Evolutionary conservation across 179 eudicot genomes (phyloP), one percentile per base, ranked within the genome.

Genomic region (Sideroxylon spinosum): DNA sequence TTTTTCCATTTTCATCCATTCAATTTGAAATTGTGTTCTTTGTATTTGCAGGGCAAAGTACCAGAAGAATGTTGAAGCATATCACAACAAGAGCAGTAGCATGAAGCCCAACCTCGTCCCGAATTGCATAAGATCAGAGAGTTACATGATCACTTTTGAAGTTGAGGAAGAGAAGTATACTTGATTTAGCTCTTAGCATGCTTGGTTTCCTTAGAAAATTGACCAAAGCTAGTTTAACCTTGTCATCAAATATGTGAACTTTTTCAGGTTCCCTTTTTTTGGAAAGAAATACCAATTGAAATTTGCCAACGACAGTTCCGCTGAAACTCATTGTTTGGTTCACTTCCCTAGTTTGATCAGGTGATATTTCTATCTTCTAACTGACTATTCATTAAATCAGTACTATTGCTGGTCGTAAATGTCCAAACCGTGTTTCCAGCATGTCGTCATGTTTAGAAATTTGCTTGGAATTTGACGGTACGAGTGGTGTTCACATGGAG

Each of bases 271-370:
- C 79, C 97, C 99, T 2, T 84, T 91, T 64, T 95, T 93, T 76
- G 99, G 99, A 71, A 95, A 95, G 81, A 95, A 90, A 68, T 95
- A 93, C 84, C 99, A 93, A 87, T 85, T 95, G 85, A 95, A 92
- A 86, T 93, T 93, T 87, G 88, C 96, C 14, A 85, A 87, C 81
- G 99, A 95, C 73, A 79, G 64, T 78, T 84, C 92, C 76, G 92
- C 92, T 55, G 99, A 95, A 88, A 92, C 98, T 71, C 98, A 95
- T 84, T 93, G 93, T 81, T 87, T 95, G 84, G 99, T 95, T 81
- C 99, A 95, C 85, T 95, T 95, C 81, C 98, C 99, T 59, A 95
- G 97, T 86, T 87, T 95, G 81, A 87, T 95, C 87, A 93, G 99
- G 99, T 94, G 80, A 69, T 59, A 76, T 44, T 68, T 78, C 57